Evolutionary conservation across 306 rosid species (phyloP).

Genomic region (Pterocarpus macrocarpus): DNA sequence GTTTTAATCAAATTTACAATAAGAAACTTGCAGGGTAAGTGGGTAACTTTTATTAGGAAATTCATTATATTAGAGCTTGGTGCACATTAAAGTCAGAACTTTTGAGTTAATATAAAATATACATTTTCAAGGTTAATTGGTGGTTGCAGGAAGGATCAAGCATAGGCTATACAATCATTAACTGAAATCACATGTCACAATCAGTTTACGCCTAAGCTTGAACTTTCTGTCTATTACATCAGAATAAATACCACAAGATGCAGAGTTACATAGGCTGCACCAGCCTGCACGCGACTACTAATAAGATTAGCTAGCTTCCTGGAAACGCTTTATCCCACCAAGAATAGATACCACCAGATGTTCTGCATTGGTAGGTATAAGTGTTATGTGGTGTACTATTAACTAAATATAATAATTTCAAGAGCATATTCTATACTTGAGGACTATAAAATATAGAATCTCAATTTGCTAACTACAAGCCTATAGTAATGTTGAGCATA

Average conservation of each 20-base stretch:
- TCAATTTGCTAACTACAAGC: conserved; percentile 35
- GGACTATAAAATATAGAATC: conserved; percentile 47
- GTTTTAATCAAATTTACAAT: too few species aligned
- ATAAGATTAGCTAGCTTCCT: conserved; percentile 39
- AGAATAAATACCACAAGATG: neutral
- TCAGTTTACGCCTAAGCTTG: neutral
- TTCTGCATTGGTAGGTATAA: conserved; percentile 9
- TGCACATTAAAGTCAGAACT: too few species aligned
- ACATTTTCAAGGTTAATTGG: too few species aligned
- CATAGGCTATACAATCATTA: too few species aligned
- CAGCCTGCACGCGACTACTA: conserved; percentile 1
- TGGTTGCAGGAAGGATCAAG: too few species aligned
- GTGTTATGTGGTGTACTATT: conserved; percentile 20
- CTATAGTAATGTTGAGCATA: conserved; percentile 25
- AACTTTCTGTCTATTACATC: neutral
- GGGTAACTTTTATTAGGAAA: too few species aligned
- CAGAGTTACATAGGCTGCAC: neutral
- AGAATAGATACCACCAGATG: conserved; percentile 32
- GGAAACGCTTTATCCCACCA: conserved; percentile 26
- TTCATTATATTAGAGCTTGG: too few species aligned
- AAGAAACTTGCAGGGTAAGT: too few species aligned
- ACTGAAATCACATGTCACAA: too few species aligned
- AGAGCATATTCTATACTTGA: conserved; percentile 17
- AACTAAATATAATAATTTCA: conserved; percentile 40
- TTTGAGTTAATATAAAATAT: too few species aligned